A percentile compares a stretch with the other conserved stretches of the same genome.
These are phyloP conservation scores for Hypomontagnella monticulosa DNA, from an alignment of 495 filamentous ascomycete genomes.

Conservation along the genomic window DNA sequence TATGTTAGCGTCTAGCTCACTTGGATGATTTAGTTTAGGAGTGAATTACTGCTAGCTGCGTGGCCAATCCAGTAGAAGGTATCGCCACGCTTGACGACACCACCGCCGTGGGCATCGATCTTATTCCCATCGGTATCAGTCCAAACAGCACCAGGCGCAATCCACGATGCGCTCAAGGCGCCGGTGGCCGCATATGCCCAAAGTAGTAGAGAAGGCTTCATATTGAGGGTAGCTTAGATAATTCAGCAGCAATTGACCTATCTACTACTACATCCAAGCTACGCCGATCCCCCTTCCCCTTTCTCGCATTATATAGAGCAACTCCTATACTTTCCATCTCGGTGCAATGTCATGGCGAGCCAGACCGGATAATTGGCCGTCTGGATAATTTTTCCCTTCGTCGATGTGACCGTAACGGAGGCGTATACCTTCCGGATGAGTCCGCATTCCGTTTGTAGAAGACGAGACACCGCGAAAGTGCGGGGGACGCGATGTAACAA, in stretches of 20 bases:
- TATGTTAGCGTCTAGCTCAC: slow-evolving; percentile 18
- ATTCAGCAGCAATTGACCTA: slow-evolving; percentile 4
- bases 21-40: background rate
- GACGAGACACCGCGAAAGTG: slow-evolving; percentile 14
- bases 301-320: slow-evolving; percentile 31
- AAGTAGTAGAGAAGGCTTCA: slow-evolving; percentile 35
- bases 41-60: slow-evolving; percentile 49
- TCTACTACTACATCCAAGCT: slow-evolving; percentile 14
- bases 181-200: slow-evolving; percentile 25
- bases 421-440: slow-evolving; percentile 14
- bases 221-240: slow-evolving; percentile 24
- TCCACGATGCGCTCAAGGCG: slow-evolving; percentile 46
- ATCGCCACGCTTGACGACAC: slow-evolving; percentile 48
- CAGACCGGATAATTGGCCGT: slow-evolving; percentile 30
- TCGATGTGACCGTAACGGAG: slow-evolving; percentile 33
- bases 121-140: slow-evolving; percentile 50
- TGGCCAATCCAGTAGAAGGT: slow-evolving; percentile 57
- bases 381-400: slow-evolving; percentile 21
- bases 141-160: slow-evolving; percentile 51
- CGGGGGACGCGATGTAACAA: slow-evolving; percentile 31
- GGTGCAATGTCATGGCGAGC: slow-evolving; percentile 35
- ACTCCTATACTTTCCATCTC: slow-evolving; percentile 22
- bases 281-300: slow-evolving; percentile 26
- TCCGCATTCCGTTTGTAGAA: slow-evolving; percentile 34
- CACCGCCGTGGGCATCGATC: slow-evolving; percentile 56